Base-by-base conservation (phyloP, 495 filamentous ascomycete genomes). In the Neurospora sp. region DNA sequence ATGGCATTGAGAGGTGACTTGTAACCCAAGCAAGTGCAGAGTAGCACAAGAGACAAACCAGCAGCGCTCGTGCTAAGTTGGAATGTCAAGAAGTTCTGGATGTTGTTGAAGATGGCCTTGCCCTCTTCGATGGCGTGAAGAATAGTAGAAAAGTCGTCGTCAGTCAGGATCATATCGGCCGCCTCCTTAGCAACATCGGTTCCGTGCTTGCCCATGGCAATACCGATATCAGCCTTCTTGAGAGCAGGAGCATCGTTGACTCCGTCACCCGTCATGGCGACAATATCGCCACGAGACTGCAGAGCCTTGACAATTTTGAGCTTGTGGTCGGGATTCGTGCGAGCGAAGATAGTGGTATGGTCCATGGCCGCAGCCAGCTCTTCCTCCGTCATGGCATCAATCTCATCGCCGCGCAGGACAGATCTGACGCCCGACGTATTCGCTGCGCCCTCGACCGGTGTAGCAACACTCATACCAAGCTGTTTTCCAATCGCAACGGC, bases 61-160 rank as follows among this genome's bases (percentile, higher is more conserved):
- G 96, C 96, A 42, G 96, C 95, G 79, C 94, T 97, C 72, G 96
- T 99, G 80, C 94, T 97, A 59, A 99, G 90, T 83, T 99, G 96
- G 83, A 99, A 99, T 0, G 96, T 99, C 72, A 99, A 88, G 82
- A 99, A 99, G 79, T 99, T 99, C 80, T 99, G 96, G 74, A 99
- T 98, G 82, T 99, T 99, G 85, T 97, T 97, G 83, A 99, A 99
- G 75, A 99, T 99, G 40, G 93, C 96, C 81, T 99, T 99, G 79
- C 96, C 96, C 82, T 99, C 96, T 80, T 99, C 96, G 77, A 99
- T 98, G 48, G 96, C 96, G 69, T 89, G 92, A 6, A 99, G 86
- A 74, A 99, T 99, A 5, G 96, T 99, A 20, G 95, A 96, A 79
- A 99, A 99, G 81, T 98, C 93, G 78, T 99, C 96, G 78, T 98